A percentile compares a stretch with the other conserved stretches of the same genome.
phyloP scores from a whole-genome alignment of 306 rosid genomes.

The Corylus avellana region DNA sequence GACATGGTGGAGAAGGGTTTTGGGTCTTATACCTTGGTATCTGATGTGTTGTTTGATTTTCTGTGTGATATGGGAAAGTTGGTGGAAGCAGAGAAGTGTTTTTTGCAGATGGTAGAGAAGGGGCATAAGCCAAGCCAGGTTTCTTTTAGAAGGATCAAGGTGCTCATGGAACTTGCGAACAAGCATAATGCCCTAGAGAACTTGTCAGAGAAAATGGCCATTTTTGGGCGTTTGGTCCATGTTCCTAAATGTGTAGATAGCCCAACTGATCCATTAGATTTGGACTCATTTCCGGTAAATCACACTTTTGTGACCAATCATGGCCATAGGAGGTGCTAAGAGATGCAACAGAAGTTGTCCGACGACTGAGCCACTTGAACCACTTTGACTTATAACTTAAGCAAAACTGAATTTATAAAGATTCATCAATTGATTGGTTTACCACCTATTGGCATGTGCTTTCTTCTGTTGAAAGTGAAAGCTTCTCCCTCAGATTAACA shows the following conservation, averaged over 20 bases:
- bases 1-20: constrained; percentile 90
- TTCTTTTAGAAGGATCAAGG: constrained; percentile 80
- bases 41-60: constrained; percentile 85
- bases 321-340: constrained; percentile 22
- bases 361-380: neutral
- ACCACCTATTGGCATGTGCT: no score
- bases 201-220: constrained; percentile 67
- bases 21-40: constrained; percentile 74
- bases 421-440: neutral
- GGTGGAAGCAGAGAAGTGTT: constrained; percentile 77
- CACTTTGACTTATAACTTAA: neutral
- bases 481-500: no score
- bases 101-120: constrained; percentile 84
- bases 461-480: no score
- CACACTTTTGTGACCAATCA: constrained; percentile 6
- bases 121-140: constrained; percentile 81
- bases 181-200: constrained; percentile 60
- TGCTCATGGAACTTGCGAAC: constrained; percentile 83
- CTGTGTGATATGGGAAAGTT: constrained; percentile 83
- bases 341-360: neutral
- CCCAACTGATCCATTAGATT: constrained; percentile 11
- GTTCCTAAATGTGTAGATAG: constrained; percentile 30
- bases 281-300: constrained; percentile 17
- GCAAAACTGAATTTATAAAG: neutral
- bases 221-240: constrained; percentile 40